phyloP scores from a whole-genome alignment of 2,329 filamentous ascomycete genomes.

The Fusarium ramigenum region DNA sequence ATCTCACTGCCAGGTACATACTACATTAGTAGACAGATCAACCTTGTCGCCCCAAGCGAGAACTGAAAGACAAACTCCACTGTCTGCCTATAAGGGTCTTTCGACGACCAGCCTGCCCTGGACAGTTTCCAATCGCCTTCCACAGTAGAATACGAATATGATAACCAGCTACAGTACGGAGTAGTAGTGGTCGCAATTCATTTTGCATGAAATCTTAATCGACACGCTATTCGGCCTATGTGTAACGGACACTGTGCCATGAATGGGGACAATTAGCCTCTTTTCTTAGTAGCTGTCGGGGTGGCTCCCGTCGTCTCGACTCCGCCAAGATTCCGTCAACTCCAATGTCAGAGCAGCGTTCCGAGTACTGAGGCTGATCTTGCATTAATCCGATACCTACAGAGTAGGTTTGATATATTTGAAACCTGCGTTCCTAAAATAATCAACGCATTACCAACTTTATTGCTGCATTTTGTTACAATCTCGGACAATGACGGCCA shows the following conservation, averaged over 20 bases:
- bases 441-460: neutral
- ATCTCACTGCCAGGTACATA: neutral
- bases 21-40: neutral
- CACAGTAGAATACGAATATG: neutral
- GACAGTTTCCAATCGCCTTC: neutral
- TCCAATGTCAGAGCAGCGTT: constrained; percentile 9
- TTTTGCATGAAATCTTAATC: constrained; percentile 16
- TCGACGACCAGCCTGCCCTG: neutral
- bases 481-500: constrained; percentile 2
- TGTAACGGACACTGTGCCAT: constrained; percentile 33
- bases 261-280: constrained; percentile 28
- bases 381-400: constrained; percentile 16
- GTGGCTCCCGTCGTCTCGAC: constrained; percentile 9
- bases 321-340: constrained; percentile 2
- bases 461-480: neutral
- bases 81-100: neutral
- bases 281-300: constrained; percentile 3
- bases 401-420: neutral
- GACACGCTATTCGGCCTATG: neutral
- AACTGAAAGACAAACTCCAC: neutral
- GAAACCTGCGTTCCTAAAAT: constrained; percentile 6
- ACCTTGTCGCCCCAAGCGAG: neutral
- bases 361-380: constrained; percentile 1
- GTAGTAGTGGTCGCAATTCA: neutral
- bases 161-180: neutral